Base-by-base conservation (phyloP, 2,329 filamentous ascomycete species). In the Diaporthe ilicicola region DNA sequence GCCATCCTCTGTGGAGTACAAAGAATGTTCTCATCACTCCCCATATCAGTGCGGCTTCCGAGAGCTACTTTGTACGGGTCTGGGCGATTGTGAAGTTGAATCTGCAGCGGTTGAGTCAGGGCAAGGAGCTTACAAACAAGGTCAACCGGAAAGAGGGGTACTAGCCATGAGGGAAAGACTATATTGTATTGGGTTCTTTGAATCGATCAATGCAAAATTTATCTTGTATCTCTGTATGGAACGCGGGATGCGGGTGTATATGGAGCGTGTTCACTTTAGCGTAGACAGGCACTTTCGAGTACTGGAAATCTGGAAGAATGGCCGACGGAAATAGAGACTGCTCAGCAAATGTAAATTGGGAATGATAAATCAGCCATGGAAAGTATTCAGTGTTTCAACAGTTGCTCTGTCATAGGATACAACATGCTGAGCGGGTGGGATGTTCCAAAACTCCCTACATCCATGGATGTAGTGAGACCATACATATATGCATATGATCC, bases 1-100 rank as follows among this genome's bases (percentile, higher is more conserved):
- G 91, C 5, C 89, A 93, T 77, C 86, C 88, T 73, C 81, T 95
- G 64, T 95, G 93, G 93, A 86, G 83, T 32, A 84, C 91, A 17
- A 88, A 88, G 72, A 94, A 94, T 78, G 84, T 92, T 19, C 87
- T 92, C 65, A 87, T 95, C 55, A 86, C 85, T 27, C 86, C 86
- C 19, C 86, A 88, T 72, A 78, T 87, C 13, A 86, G 84, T 62
- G 83, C 82, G 0, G 74, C 73, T 7, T 85, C 84, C 9, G 80
- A 77, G 1, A 76, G 77, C 10, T 86, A 86, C 62, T 77, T 75
- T 55, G 77, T 80, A 19, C 76, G 85, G 4, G 75, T 85, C 22
- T 74, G 85, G 69, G 81, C 79, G 6, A 84, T 87, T 7, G 70
- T 86, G 61, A 78, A 80, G 55, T 65, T 79, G 42, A 87, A 87